Percentiles rank a stretch among this genome's conserved stretches.
Evolutionary conservation across 805 yeast species (phyloP).

Genomic region (Wilhelminamyces savonicus): DNA sequence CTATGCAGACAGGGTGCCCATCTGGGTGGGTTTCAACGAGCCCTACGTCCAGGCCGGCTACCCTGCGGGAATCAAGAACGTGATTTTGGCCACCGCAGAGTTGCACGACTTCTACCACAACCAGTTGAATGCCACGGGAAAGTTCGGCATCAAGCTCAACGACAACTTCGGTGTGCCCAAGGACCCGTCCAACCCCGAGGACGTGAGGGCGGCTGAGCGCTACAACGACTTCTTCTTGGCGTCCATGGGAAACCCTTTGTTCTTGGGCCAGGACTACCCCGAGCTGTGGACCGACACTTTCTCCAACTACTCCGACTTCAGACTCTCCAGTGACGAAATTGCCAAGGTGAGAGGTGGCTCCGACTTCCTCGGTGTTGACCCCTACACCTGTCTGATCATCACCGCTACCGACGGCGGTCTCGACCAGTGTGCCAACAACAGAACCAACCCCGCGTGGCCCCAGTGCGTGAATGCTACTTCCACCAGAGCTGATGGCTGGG

Average conservation of each 20-base stretch:
- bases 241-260: slow-evolving; percentile 23
- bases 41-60: slow-evolving; percentile 15
- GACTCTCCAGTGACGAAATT: slow-evolving; percentile 20
- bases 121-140: slow-evolving; percentile 17
- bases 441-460: slow-evolving; percentile 17
- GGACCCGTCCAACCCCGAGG: slow-evolving; percentile 14
- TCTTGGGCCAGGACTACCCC: slow-evolving; percentile 23
- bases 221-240: slow-evolving; percentile 17
- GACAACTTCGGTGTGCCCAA: slow-evolving; percentile 20
- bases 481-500: slow-evolving; percentile 13
- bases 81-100: slow-evolving; percentile 18
- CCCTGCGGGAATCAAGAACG: slow-evolving; percentile 15
- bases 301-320: slow-evolving; percentile 6
- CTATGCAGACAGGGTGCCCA: slow-evolving; percentile 21
- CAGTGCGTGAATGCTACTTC: slow-evolving; percentile 12
- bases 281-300: slow-evolving; percentile 13
- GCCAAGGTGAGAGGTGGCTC: slow-evolving; percentile 13
- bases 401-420: slow-evolving; percentile 15
- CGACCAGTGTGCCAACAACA: slow-evolving; percentile 16
- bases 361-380: slow-evolving; percentile 29
- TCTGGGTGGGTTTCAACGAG: slow-evolving; percentile 27
- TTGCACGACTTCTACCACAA: slow-evolving; percentile 16
- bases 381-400: slow-evolving; percentile 16
- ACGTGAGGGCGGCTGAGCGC: slow-evolving; percentile 19
- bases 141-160: slow-evolving; percentile 19